Evolutionary conservation across 2,329 filamentous ascomycete species (phyloP).

Genomic region (Xylaria sp.): DNA sequence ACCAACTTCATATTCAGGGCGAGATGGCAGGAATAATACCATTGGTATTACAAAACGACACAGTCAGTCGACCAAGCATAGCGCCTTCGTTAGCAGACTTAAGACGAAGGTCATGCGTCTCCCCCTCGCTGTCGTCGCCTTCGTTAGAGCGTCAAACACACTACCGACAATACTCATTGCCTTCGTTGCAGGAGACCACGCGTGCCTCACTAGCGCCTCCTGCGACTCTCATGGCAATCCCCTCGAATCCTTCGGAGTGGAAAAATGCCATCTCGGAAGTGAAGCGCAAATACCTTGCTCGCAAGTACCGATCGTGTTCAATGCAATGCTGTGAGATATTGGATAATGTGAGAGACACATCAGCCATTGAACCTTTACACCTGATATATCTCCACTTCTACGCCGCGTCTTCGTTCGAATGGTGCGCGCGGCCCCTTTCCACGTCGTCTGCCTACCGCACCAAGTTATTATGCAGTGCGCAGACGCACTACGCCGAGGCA

Average conservation of each 20-base stretch:
- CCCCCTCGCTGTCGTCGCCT: constrained; percentile 23
- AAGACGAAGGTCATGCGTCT: constrained; percentile 36
- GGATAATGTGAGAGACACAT: constrained; percentile 57
- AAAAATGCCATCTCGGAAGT: constrained; percentile 62
- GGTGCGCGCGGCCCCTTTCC: constrained; percentile 63
- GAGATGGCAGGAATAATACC: constrained; percentile 48
- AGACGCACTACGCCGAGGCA: constrained; percentile 63
- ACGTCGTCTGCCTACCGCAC: constrained; percentile 59
- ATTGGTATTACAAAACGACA: constrained; percentile 42
- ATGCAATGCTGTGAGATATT: constrained; percentile 65
- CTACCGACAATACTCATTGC: constrained; percentile 48
- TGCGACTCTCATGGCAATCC: constrained; percentile 50
- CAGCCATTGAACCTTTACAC: constrained; percentile 62
- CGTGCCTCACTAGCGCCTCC: constrained; percentile 42
- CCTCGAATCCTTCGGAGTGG: constrained; percentile 63
- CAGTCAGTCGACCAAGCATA: constrained; percentile 29
- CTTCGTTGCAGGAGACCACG: constrained; percentile 41
- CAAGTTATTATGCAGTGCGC: constrained; percentile 63
- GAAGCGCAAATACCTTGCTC: constrained; percentile 64
- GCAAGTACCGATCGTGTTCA: constrained; percentile 64
- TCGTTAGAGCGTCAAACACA: constrained; percentile 35
- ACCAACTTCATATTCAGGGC: constrained; percentile 3
- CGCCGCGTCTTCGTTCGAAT: constrained; percentile 69
- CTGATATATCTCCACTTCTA: constrained; percentile 71
- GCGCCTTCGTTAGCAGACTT: constrained; percentile 29